Base-by-base conservation (phyloP, 345 rosid species). In the Carallia brachiata region DNA sequence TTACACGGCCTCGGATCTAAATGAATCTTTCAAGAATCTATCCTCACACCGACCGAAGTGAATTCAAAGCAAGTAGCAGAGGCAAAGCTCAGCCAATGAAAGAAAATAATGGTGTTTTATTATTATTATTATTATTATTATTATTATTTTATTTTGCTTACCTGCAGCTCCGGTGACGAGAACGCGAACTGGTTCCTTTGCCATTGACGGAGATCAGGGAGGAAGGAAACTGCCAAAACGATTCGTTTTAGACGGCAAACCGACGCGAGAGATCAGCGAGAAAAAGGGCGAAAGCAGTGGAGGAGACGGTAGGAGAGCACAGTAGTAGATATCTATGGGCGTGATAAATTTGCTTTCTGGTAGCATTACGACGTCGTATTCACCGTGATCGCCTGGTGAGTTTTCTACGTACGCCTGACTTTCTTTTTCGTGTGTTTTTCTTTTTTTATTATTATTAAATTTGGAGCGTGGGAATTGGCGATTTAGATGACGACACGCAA, bases 151-250 rank as follows among this genome's bases (percentile, higher is more conserved):
- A 4, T 32, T 32, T 39, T 8, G 0, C 12, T 44, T 44, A 95
- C 99, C 99, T 80, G 99, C 99, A 73, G 99, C 99, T 4, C 98
- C 99, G 56, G 98, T 95, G 65, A 95, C 98, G 75, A 95, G 99
- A 61, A 95, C 96, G 80, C 98, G 98, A 70, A 84, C 94, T 36
- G 97, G 97, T 63, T 90, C 94, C 74, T 88, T 90, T 34, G 90
- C 99, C 99, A 95, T 92, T 77, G 83, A 66, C 71, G 74, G 32
- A 64, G 79, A 77, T 52, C 70, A 67, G 67, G 65, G 52, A 55
- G 27, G 13, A 73, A 55, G 27, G 13, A 73, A 63, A 28, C 1
- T 27, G 53, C 30, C 5, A 6, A 68, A 59, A 48, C 15, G 66
- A 65, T 19, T 36, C 4, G 65, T 10, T 40, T 6, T 0, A 9